Evolutionary conservation across 1,284 basidiomycete genomes (phyloP).

Genomic region (Cryptococcus sp.): DNA sequence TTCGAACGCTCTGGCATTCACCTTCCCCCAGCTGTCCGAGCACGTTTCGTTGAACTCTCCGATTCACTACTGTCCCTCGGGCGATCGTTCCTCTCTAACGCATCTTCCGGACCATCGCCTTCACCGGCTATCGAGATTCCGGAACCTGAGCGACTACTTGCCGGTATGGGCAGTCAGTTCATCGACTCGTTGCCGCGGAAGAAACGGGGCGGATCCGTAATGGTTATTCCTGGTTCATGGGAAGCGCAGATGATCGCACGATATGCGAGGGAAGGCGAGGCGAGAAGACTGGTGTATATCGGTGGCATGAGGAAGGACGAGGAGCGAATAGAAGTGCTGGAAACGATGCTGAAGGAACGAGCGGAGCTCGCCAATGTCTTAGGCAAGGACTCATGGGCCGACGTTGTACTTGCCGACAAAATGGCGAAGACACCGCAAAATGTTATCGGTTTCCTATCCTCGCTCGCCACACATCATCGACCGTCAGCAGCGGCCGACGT

Average conservation of each 20-base stretch:
- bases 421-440: constrained; percentile 94
- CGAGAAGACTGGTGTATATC: constrained; percentile 76
- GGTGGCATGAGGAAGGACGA: constrained; percentile 61
- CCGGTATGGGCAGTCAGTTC: constrained; percentile 47
- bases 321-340: constrained; percentile 61
- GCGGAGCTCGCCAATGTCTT: constrained; percentile 78
- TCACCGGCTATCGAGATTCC: constrained; percentile 44
- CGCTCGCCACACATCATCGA: constrained; percentile 72
- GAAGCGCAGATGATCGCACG: constrained; percentile 92
- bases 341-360: constrained; percentile 71
- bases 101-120: constrained; percentile 42
- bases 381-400: constrained; percentile 77
- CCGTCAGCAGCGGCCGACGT: constrained; percentile 74
- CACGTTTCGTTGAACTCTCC: constrained; percentile 84
- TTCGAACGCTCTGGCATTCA: constrained; percentile 97
- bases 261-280: constrained; percentile 77
- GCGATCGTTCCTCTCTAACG: constrained; percentile 75
- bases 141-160: constrained; percentile 41
- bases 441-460: constrained; percentile 77
- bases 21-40: constrained; percentile 72
- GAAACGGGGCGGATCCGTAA: constrained; percentile 6
- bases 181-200: constrained; percentile 58
- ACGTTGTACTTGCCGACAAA: constrained; percentile 84
- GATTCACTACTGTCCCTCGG: constrained; percentile 89
- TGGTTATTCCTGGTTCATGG: constrained; percentile 64